A percentile compares a stretch with the other conserved stretches of the same genome.
Evolutionary conservation across 371 early-diverging fungal genomes (phyloP).

Genomic region (Actinomortierella wolfii): DNA sequence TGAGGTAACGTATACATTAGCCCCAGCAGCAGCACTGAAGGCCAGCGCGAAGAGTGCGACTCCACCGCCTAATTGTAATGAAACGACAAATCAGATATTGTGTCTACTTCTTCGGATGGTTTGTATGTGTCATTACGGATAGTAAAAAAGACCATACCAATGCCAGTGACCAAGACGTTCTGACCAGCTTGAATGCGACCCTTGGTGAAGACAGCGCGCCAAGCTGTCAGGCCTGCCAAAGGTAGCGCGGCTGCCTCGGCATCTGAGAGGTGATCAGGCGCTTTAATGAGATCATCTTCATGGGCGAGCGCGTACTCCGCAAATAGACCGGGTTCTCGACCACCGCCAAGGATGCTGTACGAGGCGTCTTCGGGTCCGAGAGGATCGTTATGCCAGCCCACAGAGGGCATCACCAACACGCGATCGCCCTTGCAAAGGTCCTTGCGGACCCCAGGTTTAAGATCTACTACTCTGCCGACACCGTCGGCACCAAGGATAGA

Average conservation of each 20-base stretch:
- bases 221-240: constrained; percentile 73
- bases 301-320: constrained; percentile 60
- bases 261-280: constrained; percentile 62
- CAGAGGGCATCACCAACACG: constrained; percentile 60
- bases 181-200: constrained; percentile 59
- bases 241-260: constrained; percentile 75
- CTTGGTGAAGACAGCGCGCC: constrained; percentile 63
- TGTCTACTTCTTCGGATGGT: too few species aligned
- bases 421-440: constrained; percentile 40
- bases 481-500: constrained; percentile 68
- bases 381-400: constrained; percentile 64
- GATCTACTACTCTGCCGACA: constrained; percentile 54
- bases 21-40: constrained; percentile 70
- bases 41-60: constrained; percentile 74
- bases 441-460: constrained; percentile 14
- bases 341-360: constrained; percentile 62
- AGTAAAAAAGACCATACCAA: constrained; percentile 41
- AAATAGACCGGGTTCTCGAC: constrained; percentile 62
- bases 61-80: constrained; percentile 59
- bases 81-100: too few species aligned
- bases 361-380: constrained; percentile 62
- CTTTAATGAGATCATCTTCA: constrained; percentile 52
- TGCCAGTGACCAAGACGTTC: constrained; percentile 74
- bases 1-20: constrained; percentile 75
- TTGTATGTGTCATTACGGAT: too few species aligned